A percentile compares a stretch with the other conserved stretches of the same genome.
Evolutionary conservation across 371 early-diverging fungal species (phyloP).

Genomic region (Rhizopus arrhizus): DNA sequence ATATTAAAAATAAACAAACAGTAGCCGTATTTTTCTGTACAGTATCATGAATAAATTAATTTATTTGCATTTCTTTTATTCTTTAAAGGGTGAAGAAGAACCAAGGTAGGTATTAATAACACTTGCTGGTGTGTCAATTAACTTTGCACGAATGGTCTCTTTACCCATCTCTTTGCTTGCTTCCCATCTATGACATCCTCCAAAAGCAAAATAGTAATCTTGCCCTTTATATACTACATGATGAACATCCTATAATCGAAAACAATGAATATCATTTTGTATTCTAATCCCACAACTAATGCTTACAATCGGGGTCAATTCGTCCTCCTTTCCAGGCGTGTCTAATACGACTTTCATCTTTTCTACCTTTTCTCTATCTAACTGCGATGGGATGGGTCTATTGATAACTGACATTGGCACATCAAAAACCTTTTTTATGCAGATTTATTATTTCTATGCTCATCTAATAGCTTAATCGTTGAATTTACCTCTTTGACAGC

Average conservation of each 20-base stretch:
- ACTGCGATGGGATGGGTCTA: conserved; percentile 47
- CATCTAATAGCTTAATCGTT: background rate
- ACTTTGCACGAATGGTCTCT: conserved; percentile 45
- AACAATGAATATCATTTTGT: background rate
- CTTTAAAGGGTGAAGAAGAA: conserved; percentile 45
- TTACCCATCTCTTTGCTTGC: conserved; percentile 46
- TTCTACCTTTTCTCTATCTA: conserved; percentile 48
- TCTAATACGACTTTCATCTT: conserved; percentile 39
- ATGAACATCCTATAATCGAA: conserved; percentile 38
- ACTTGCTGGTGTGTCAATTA: conserved; percentile 45
- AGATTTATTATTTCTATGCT: background rate
- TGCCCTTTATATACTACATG: conserved; percentile 42
- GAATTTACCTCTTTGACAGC: conserved; percentile 31
- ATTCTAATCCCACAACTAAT: background rate
- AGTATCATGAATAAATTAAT: background rate
- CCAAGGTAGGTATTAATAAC: conserved; percentile 48
- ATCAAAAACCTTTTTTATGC: conserved; percentile 36
- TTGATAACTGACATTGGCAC: conserved; percentile 49
- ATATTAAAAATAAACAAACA: no score
- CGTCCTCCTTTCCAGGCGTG: conserved; percentile 29
- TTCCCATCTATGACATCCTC: conserved; percentile 57
- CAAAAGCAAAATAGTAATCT: conserved; percentile 56
- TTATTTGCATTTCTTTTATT: conserved; percentile 6
- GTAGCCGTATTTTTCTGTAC: no score
- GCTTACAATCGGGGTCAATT: conserved; percentile 52